phyloP scores from a whole-genome alignment of 495 filamentous ascomycete genomes.

The Tuber magnatum region DNA sequence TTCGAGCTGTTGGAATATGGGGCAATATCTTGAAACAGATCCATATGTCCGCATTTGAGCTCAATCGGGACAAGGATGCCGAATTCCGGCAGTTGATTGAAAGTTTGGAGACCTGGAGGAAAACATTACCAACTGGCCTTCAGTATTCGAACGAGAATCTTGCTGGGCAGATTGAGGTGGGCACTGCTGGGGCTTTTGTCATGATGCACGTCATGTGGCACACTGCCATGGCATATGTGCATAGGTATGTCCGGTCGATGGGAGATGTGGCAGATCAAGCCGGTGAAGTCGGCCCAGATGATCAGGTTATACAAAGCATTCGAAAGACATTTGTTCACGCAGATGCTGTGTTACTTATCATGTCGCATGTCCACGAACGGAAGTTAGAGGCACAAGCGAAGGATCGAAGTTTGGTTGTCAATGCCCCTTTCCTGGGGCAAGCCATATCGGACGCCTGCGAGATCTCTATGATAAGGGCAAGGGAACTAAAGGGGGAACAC shows the following conservation, averaged over 20 bases:
- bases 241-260: conserved; percentile 40
- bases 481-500: conserved; percentile 32
- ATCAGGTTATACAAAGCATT: conserved; percentile 34
- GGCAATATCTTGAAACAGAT: conserved; percentile 40
- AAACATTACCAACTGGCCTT: conserved; percentile 31
- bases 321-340: conserved; percentile 41
- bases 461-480: conserved; percentile 38
- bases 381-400: conserved; percentile 23
- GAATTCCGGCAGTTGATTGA: conserved; percentile 32
- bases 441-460: conserved; percentile 40
- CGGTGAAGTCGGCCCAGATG: conserved; percentile 10
- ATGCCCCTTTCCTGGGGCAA: conserved; percentile 41
- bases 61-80: conserved; percentile 16
- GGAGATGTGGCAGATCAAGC: conserved; percentile 11
- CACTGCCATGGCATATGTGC: conserved; percentile 40
- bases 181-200: conserved; percentile 39
- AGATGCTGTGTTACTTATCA: conserved; percentile 40
- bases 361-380: conserved; percentile 35
- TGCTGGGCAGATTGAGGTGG: conserved; percentile 39
- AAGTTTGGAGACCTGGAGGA: conserved; percentile 35
- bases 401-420: conserved; percentile 29
- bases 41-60: conserved; percentile 37
- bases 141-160: conserved; percentile 41
- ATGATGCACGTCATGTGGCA: conserved; percentile 43
- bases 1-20: conserved; percentile 39